Evolutionary conservation across 352 stramenopile genomes (phyloP).

Genomic region (Thraustochytrium striatum): DNA sequence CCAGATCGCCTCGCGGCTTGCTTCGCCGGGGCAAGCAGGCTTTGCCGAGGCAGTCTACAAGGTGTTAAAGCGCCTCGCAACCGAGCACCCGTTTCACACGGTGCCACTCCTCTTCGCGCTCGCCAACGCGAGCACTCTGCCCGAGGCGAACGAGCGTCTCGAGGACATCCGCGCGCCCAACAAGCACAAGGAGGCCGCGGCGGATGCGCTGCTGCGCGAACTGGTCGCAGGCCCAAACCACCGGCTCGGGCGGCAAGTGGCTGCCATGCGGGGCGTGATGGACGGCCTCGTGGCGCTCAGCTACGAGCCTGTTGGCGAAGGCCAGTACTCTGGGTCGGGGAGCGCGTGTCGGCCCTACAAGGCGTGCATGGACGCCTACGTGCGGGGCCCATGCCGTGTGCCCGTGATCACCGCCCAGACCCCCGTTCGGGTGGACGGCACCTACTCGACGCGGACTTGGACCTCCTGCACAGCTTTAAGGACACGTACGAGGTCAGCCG

Average conservation of each 20-base stretch:
- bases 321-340: no score
- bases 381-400: neutral
- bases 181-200: neutral
- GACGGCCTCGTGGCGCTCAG: no score
- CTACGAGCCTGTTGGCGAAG: no score
- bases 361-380: neutral
- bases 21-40: neutral
- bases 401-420: neutral
- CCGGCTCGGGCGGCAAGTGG: neutral
- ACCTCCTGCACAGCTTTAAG: neutral
- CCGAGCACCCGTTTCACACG: neutral
- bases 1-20: slow-evolving; percentile 37
- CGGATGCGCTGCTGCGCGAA: no score
- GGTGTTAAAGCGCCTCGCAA: neutral
- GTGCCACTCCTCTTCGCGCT: slow-evolving; percentile 21
- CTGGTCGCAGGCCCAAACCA: neutral
- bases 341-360: no score
- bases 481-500: neutral
- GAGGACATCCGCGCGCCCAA: neutral
- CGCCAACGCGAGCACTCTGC: slow-evolving; percentile 1
- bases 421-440: neutral
- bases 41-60: neutral
- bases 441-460: neutral
- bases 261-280: no score
- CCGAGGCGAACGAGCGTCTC: slow-evolving; percentile 5